These are phyloP conservation scores for Rhodotorula sp. DNA, from an alignment of 1,284 basidiomycete genomes.

Conservation along the genomic window DNA sequence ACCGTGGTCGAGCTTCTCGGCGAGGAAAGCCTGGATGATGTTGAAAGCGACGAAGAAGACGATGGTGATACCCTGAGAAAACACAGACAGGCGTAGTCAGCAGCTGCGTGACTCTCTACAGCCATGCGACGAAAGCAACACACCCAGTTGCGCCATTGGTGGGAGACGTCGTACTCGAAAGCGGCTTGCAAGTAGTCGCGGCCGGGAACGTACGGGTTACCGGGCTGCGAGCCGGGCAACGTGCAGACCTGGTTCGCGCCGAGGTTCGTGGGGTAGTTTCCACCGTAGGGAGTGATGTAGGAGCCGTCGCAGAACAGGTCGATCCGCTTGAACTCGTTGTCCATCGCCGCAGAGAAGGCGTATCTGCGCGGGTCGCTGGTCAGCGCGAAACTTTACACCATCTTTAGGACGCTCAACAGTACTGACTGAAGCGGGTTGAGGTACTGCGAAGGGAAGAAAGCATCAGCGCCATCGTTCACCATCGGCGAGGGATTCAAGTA, in stretches of 20 bases:
- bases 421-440: conserved; percentile 4
- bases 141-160: conserved; percentile 67
- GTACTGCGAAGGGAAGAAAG: neutral
- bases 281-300: conserved; percentile 63
- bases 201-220: conserved; percentile 51
- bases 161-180: conserved; percentile 61
- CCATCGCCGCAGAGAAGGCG: conserved; percentile 52
- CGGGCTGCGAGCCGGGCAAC: conserved; percentile 46
- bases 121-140: neutral
- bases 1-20: conserved; percentile 41
- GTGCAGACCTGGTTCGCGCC: conserved; percentile 48
- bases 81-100: conserved; percentile 31
- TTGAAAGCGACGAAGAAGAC: conserved; percentile 50
- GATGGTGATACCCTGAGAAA: conserved; percentile 51
- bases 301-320: conserved; percentile 66
- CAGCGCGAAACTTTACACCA: conserved; percentile 49
- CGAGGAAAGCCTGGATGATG: conserved; percentile 37
- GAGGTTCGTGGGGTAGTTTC: conserved; percentile 48
- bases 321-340: conserved; percentile 53
- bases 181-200: conserved; percentile 56
- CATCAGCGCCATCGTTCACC: too few species aligned
- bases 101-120: neutral
- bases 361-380: conserved; percentile 54
- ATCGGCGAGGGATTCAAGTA: conserved; percentile 35
- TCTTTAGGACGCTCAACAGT: neutral